Base-by-base conservation (phyloP, 1,284 basidiomycete species). In the Calocybe gambosa region DNA sequence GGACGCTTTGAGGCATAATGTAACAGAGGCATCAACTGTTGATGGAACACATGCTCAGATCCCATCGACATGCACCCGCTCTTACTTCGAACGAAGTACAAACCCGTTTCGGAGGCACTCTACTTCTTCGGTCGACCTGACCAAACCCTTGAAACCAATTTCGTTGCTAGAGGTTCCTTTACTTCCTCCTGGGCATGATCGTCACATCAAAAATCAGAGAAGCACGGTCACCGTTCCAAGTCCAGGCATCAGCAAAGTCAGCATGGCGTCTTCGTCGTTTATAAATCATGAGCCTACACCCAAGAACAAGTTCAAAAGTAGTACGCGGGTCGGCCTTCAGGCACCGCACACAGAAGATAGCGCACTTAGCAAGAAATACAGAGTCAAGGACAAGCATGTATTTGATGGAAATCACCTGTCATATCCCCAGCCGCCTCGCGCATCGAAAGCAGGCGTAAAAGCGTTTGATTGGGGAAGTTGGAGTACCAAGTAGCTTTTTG, bases 81-180 rank as follows among this genome's bases (percentile, higher is more conserved):
- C 25, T 8, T 18, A 16, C 25, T 36, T 20, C 33, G 10, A 36
- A 33, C 40, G 31, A 25, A 44, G 46, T 13, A 54, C 29, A 18
- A 58, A 58, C 38, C 56, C 56, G 49, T 58, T 58, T 45, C 51
- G 53, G 45, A 55, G 44, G 29, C 36, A 23, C 41, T 47, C 46
- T 23, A 42, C 34, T 7, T 16, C 46, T n/a, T 25, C 21, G 5
- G 28, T 10, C 36, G 33, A 31, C 23, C 2, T 9, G 10, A 42
- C 39, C 16, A 58, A 52, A 40, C 34, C 45, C 12, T 43, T 60
- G 28, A 55, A 49, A 39, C 58, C 55, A 1, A 58, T 62, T 19
- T 62, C 59, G 8, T 39, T 50, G 9, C 51, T 62, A 4, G 46
- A 54, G 31, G 35, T 58, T 37, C 56, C 55, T 7, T 5, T 41